phyloP scores from a whole-genome alignment of 2,329 filamentous ascomycete species.

The Aureobasidium musti region DNA sequence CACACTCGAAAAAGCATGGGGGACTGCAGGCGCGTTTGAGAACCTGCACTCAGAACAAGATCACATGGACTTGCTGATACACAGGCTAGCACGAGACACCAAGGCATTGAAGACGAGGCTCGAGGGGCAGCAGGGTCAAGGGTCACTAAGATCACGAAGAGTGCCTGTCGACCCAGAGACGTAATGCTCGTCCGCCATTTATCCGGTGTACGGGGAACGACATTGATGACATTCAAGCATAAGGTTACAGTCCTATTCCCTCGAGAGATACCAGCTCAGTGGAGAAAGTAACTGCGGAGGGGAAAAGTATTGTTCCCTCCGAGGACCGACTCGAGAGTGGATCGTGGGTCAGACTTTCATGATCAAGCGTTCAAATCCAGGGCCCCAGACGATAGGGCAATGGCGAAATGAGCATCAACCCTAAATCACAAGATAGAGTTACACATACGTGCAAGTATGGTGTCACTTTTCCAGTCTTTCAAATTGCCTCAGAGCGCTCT shows the following conservation, averaged over 20 bases:
- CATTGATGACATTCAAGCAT: background rate
- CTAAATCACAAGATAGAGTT: background rate
- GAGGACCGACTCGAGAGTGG: background rate
- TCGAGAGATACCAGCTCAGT: background rate
- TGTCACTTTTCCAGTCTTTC: background rate
- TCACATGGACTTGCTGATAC: background rate
- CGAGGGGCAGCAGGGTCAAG: background rate
- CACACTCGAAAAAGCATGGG: background rate
- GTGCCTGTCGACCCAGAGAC: background rate
- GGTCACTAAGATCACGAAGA: background rate
- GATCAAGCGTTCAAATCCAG: background rate
- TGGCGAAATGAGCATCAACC: background rate
- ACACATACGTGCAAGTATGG: conserved; percentile 3
- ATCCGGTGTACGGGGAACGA: background rate
- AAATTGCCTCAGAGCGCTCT: background rate
- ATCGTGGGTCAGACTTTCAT: background rate
- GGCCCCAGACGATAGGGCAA: background rate
- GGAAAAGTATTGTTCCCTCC: background rate
- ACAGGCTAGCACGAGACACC: background rate
- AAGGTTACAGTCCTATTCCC: background rate
- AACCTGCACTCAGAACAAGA: background rate
- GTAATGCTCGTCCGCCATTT: background rate
- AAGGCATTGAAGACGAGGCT: background rate
- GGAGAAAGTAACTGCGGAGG: background rate
- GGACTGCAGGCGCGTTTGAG: background rate